Evolutionary conservation across 2,329 filamentous ascomycete species (phyloP), one percentile per base, ranked within the genome.

Genomic region (Monosporascus sp.): DNA sequence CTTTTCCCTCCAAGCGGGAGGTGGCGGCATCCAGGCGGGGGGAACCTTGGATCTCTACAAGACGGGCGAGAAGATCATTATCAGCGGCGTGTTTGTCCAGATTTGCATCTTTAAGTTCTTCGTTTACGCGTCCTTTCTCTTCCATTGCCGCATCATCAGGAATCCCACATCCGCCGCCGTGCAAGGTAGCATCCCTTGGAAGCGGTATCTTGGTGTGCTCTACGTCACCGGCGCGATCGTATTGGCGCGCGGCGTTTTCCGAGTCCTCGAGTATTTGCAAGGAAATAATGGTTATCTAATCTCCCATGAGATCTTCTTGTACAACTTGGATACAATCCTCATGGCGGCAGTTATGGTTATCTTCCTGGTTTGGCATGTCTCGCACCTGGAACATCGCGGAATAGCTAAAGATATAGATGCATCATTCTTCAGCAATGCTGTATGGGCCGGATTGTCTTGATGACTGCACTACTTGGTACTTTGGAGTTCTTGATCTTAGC

Each of bases 91-190:
- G 3, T 62, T 75, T 9, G 60, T 80, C 5, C 80, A 83, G 56
- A 67, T 83, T 7, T 41, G 75, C 8, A 72, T 77, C 49, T 79
- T 83, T 52, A 66, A 66, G 14, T 66, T 80, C 38, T 83, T 83
- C 59, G 64, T 80, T 42, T 8, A 42, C 39, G 8, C 18, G 39
- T 18, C 18, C 8, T 20, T 3, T 42, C 39, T n/a, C n/a, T n/a
- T 8, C 39, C 39, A 6, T 24, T 24, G 22, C 22, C 22, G 22
- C 22, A 24, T 5, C 14, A 18, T 8, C 15, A 17, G 14, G 2
- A 8, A n/a, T 56, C 69, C 5, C 55, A 74, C 0, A 77, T 78
- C 59, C 72, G 80, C 52, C 54, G 51, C 6, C 55, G 59, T n/a
- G 47, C 51, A 42, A 42, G 61, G 59, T 2, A 24, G 61, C 31